Percentiles rank a stretch among this genome's conserved stretches.
Evolutionary conservation across 2,329 filamentous ascomycete species (phyloP).

Genomic region (Pseudogymnoascus sp.): DNA sequence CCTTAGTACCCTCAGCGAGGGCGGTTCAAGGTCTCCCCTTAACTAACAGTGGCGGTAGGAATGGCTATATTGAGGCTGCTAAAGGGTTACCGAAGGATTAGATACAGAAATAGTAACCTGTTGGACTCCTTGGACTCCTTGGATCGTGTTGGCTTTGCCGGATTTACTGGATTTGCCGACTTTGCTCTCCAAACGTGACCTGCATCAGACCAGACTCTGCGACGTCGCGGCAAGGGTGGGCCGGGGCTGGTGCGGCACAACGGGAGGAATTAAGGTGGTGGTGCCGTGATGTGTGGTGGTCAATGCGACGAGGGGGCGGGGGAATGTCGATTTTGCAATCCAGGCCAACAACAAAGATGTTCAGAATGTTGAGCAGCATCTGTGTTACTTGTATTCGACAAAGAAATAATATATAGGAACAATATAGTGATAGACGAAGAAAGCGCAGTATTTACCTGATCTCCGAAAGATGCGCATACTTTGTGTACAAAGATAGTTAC

Average conservation of each 20-base stretch:
- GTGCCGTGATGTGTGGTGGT: not conserved
- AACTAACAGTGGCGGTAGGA: not conserved
- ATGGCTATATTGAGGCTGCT: not conserved
- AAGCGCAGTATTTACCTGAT: not conserved
- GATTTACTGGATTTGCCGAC: not conserved
- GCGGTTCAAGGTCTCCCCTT: not conserved
- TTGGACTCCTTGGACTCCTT: not conserved
- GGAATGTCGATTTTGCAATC: not conserved
- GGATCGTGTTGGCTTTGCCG: not conserved
- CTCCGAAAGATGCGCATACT: not conserved
- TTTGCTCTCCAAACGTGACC: slow-evolving; percentile 3
- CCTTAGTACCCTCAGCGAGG: not conserved
- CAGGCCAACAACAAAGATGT: not conserved
- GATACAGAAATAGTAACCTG: not conserved
- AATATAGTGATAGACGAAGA: not conserved
- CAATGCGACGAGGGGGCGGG: slow-evolving; percentile 1
- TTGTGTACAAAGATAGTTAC: slow-evolving; percentile 1
- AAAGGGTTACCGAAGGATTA: not conserved
- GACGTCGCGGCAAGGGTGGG: slow-evolving; percentile 7
- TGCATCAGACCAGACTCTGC: not conserved
- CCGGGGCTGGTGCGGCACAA: not conserved
- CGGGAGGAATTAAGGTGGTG: slow-evolving; percentile 3
- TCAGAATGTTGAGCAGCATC: not conserved
- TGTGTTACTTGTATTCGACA: not conserved
- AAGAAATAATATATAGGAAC: not conserved